These are phyloP conservation scores for Phyllostachys edulis DNA, from an alignment of 176 grass and related monocot genomes.

Conservation along the genomic window DNA sequence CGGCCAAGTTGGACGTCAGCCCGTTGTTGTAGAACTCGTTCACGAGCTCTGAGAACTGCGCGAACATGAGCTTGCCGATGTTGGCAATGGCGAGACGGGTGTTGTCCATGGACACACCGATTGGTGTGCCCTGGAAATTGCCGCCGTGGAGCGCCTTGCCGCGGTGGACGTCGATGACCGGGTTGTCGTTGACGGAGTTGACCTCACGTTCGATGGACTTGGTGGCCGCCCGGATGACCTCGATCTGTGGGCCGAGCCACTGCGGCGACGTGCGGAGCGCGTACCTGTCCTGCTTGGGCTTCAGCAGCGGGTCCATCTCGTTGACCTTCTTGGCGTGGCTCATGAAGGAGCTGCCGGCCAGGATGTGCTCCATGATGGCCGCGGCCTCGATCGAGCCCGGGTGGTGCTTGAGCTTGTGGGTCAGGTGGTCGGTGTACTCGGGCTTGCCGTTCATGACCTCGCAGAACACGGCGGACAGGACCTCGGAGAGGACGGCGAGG, in stretches of 20 bases:
- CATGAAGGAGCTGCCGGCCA: conserved; percentile 87
- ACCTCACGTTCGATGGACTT: conserved; percentile 97
- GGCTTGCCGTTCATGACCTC: conserved; percentile 97
- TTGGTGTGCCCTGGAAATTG: conserved; percentile 95
- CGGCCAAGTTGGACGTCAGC: conserved; percentile 80
- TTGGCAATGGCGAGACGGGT: conserved; percentile 81
- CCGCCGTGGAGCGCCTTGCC: conserved; percentile 85
- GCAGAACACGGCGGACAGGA: conserved; percentile 78
- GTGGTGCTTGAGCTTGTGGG: conserved; percentile 98
- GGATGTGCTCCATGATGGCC: conserved; percentile 91
- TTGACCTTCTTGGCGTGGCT: conserved; percentile 69
- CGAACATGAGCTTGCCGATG: conserved; percentile 97
- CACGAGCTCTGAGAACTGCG: conserved; percentile 94
- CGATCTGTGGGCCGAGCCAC: conserved; percentile 94
- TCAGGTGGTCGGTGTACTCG: conserved; percentile 85
- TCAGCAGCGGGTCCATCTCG: conserved; percentile 73
- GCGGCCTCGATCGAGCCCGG: conserved; percentile 92
- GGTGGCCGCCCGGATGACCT: conserved; percentile 82
- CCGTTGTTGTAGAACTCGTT: conserved; percentile 99
- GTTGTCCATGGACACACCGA: conserved; percentile 98
- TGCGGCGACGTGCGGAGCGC: conserved; percentile 95
- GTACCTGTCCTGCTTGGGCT: conserved; percentile 94
- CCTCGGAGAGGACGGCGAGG: conserved; percentile 69
- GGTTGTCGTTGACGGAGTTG: conserved; percentile 99
- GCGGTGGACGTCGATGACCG: conserved; percentile 83